Evolutionary conservation across 129 eudicot genomes (phyloP).

Genomic region (Centaurea solstitialis): DNA sequence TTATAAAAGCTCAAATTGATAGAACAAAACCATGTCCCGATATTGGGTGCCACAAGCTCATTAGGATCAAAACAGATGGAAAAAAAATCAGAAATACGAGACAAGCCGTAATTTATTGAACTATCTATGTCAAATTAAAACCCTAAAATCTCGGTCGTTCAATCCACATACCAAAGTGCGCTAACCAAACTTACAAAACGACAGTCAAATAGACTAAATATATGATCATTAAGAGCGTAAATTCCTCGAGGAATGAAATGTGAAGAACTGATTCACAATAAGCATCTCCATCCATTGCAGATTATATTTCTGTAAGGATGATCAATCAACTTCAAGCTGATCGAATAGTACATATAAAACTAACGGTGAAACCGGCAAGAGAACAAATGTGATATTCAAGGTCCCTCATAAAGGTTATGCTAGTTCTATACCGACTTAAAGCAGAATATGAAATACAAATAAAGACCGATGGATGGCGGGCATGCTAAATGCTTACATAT

Average conservation of each 20-base stretch:
- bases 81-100: too few relatives aligned
- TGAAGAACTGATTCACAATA: not conserved
- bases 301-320: not conserved
- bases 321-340: not conserved
- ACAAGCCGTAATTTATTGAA: too few relatives aligned
- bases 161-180: too few relatives aligned
- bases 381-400: constrained; percentile 10
- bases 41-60: too few relatives aligned
- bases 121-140: too few relatives aligned
- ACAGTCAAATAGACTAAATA: too few relatives aligned
- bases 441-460: constrained; percentile 5
- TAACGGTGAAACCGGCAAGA: constrained; percentile 1
- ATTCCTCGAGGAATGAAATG: not conserved
- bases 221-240: not conserved
- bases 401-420: constrained; percentile 10
- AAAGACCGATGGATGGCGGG: not conserved
- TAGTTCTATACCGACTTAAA: constrained; percentile 1
- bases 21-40: too few relatives aligned
- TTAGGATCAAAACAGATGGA: too few relatives aligned
- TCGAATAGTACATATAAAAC: not conserved
- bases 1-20: too few relatives aligned
- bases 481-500: constrained; percentile 11
- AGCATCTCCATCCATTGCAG: not conserved
- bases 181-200: too few relatives aligned
- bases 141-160: too few relatives aligned